Conservation (phyloP, 2,329 filamentous ascomycete genomes). For the Phaeosphaeria sp. region DNA sequence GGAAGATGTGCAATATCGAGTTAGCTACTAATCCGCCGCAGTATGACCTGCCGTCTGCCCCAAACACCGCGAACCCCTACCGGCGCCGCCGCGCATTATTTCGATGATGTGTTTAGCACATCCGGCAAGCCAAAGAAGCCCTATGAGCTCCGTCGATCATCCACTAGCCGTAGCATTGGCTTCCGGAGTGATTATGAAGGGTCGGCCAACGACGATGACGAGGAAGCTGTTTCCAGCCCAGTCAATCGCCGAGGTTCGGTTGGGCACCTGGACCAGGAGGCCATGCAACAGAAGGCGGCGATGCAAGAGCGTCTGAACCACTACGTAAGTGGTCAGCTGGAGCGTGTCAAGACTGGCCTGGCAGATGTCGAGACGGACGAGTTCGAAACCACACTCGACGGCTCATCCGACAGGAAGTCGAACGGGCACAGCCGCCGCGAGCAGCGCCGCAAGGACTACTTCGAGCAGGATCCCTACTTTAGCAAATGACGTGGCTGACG, state of each 20-base stretch:
- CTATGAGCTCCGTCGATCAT: conserved; percentile 74
- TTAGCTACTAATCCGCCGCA: conserved; percentile 51
- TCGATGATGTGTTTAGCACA: conserved; percentile 84
- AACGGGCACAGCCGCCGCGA: conserved; percentile 34
- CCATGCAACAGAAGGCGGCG: conserved; percentile 44
- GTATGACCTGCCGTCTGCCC: conserved; percentile 56
- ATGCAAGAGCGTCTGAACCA: conserved; percentile 71
- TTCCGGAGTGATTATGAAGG: conserved; percentile 76
- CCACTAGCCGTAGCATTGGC: conserved; percentile 83
- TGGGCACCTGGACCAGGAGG: conserved; percentile 61
- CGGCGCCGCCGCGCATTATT: conserved; percentile 87
- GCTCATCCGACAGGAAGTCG: conserved; percentile 27
- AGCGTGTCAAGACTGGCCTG: conserved; percentile 70
- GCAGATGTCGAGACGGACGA: conserved; percentile 65
- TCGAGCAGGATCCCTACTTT: conserved; percentile 38
- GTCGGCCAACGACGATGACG: conserved; percentile 46
- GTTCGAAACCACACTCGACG: conserved; percentile 65
- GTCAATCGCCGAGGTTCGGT: conserved; percentile 55
- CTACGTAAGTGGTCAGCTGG: conserved; percentile 83
- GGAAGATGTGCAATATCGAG: neutral
- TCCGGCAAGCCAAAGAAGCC: conserved; percentile 50
- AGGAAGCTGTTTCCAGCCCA: conserved; percentile 34
- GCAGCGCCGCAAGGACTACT: conserved; percentile 28
- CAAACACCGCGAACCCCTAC: conserved; percentile 91
- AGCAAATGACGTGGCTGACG: conserved; percentile 20